Base-by-base conservation (phyloP, 2,329 filamentous ascomycete genomes). In the Pseudofabraea citricarpa region DNA sequence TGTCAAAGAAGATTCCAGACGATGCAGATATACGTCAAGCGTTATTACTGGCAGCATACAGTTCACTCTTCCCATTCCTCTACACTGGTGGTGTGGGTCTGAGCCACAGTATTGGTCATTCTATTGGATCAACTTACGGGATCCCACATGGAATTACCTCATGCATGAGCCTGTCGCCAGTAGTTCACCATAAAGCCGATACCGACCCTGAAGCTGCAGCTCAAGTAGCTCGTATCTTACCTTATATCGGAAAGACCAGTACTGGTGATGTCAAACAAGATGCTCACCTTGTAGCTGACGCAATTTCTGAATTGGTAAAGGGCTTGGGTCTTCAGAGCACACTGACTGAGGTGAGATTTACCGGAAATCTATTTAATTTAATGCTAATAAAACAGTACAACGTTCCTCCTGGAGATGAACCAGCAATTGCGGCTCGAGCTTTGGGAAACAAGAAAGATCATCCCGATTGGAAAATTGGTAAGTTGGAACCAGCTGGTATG, bases 121-220 rank as follows among this genome's bases (percentile, higher is more conserved):
- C 75, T 0, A 58, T 80, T 3, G 75, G 75, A 0, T 68, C 64
- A 2, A 75, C 75, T 0, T 79, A 78, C 49, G 56, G 62, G 0
- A 79, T 80, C 29, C 75, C 75, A 1, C 75, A 79, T 48, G 75
- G 75, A 0, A 69, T 76, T 36, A 79, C 75, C 0, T 71, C 66
- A 2, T 77, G 74, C 51, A 53, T 79, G 36, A 77, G 74, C 0
- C 62, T 79, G 0, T 71, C 72, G 0, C 70, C 73, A 43, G 75
- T 78, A 0, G 67, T 77, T 4, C 73, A 71, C 56, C 58, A 78
- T 16, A 77, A 77, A 50, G 71, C 73, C 0, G 49, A 61, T 35
- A 58, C 57, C 9, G 67, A 69, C 5, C 56, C 59, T 1, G 61
- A 60, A 3, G 67, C 70, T 26, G 73, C 73, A 9, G 43, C 21